Evolutionary conservation across 106 monocot genomes (phyloP), one percentile per base, ranked within the genome.

Genomic region (Cymbidium sinense): DNA sequence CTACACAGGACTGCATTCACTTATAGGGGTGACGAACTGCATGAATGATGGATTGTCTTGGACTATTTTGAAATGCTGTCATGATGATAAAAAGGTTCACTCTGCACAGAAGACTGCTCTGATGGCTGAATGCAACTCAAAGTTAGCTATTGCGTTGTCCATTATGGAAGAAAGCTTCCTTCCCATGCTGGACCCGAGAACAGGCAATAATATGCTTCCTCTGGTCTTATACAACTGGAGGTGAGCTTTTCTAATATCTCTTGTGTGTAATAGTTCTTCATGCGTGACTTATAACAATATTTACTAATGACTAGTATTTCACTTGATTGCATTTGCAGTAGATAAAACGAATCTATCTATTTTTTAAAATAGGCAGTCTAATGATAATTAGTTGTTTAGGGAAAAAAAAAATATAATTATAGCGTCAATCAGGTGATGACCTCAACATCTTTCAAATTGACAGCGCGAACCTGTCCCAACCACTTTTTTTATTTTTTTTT

Each of bases 111-210:
- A 93, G 47, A 82, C 83, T 78, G 86, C 90, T 17, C 36, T 81
- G 43, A 77, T 86, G 77, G 87, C 89, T 28, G 93, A 96, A 65
- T 93, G 89, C 81, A 89, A 96, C 82, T 83, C 84, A 58, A 96
- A 96, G 81, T 86, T 96, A 83, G 86, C 89, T n/a, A 77, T 96
- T 86, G 87, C 93, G 1, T 77, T 93, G 76, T 82, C 73, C 36
- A 83, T 96, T 51, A 91, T 89, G 85, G 93, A 96, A 77, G 89
- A 96, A 82, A 91, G 87, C 72, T 96, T 96, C 84, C 83, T 86
- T 34, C 91, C 93, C 10, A 89, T 93, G 78, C 30, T 89, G 52
- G 91, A 96, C 80, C 77, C 83, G 64, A 83, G 87, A 76, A 91
- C 93, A 74, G 93, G 96, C 64, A 83, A 89, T 18, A 71, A 91